Percentiles rank a stretch among this genome's conserved stretches.
phyloP scores from a whole-genome alignment of 495 filamentous ascomycete genomes.

The Lineolata rhizophorae region DNA sequence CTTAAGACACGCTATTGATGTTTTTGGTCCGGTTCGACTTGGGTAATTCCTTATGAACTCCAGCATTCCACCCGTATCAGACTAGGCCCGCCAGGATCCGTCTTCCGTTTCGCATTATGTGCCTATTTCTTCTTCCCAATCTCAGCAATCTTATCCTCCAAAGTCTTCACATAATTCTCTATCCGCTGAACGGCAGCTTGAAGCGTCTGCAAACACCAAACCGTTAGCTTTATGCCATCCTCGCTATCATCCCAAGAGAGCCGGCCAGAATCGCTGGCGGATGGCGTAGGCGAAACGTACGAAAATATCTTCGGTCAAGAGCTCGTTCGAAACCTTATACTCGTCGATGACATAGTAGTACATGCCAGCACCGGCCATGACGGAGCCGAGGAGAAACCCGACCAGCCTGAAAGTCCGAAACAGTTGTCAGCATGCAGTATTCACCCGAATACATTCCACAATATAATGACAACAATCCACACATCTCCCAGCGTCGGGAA shows the following conservation, averaged over 20 bases:
- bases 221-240: neutral
- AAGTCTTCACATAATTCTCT: conserved; percentile 53
- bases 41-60: too few relatives aligned
- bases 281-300: conserved; percentile 32
- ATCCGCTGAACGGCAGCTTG: conserved; percentile 73
- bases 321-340: conserved; percentile 81
- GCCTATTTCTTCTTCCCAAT: conserved; percentile 36
- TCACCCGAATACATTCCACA: neutral
- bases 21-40: too few relatives aligned
- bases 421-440: neutral
- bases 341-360: conserved; percentile 87
- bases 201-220: conserved; percentile 40
- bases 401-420: conserved; percentile 37
- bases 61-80: too few relatives aligned
- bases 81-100: too few relatives aligned
- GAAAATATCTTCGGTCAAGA: conserved; percentile 88
- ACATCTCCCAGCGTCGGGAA: too few relatives aligned
- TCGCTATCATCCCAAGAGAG: neutral
- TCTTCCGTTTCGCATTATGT: too few relatives aligned
- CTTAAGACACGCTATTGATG: too few relatives aligned
- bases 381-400: conserved; percentile 77
- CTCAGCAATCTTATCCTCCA: conserved; percentile 65
- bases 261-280: neutral
- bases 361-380: conserved; percentile 53
- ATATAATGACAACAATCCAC: neutral